Evolutionary conservation across 306 rosid genomes (phyloP).

Genomic region (Cucurbita moschata): DNA sequence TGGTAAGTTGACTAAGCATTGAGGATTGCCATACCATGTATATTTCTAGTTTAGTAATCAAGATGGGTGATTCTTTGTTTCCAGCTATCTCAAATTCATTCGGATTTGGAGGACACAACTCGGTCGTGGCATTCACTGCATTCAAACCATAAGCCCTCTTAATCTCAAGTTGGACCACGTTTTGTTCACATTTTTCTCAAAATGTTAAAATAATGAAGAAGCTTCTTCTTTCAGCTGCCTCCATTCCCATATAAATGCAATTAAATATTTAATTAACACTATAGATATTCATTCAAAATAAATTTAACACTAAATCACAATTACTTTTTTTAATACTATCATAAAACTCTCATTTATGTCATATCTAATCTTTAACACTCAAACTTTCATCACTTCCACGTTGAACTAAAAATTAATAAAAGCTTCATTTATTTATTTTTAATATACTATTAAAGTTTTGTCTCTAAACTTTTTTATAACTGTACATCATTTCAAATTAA

Average conservation of each 20-base stretch:
- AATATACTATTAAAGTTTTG: too few relatives aligned
- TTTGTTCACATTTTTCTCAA: not conserved
- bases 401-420: too few relatives aligned
- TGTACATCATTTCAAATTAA: too few relatives aligned
- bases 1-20: constrained; percentile 42
- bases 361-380: too few relatives aligned
- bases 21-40: not conserved
- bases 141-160: constrained; percentile 57
- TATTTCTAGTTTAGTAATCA: constrained; percentile 2
- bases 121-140: constrained; percentile 84
- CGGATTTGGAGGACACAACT: constrained; percentile 96
- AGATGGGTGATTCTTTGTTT: not conserved
- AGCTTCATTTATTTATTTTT: too few relatives aligned
- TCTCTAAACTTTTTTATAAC: too few relatives aligned
- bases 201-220: not conserved
- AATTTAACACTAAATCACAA: too few relatives aligned
- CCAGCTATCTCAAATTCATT: constrained; percentile 89
- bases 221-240: not conserved
- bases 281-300: too few relatives aligned
- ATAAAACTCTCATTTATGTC: too few relatives aligned
- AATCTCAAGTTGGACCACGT: constrained; percentile 9
- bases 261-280: too few relatives aligned
- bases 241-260: not conserved
- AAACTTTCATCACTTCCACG: too few relatives aligned
- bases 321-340: too few relatives aligned